Conservation (phyloP, 2,329 filamentous ascomycete species). For the Penicillium occitanis region DNA sequence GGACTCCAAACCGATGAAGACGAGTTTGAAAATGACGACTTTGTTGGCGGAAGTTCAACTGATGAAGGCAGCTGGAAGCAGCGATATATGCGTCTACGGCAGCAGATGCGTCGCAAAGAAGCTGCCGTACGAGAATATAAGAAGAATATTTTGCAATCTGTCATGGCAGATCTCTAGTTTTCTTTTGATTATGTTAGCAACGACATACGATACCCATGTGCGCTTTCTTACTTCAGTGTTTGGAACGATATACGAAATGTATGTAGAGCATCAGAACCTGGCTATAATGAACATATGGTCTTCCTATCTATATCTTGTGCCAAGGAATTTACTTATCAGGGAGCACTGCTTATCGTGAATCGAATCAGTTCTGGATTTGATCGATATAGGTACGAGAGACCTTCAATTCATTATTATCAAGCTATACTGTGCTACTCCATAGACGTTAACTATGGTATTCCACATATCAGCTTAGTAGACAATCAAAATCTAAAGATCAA, state of each 20-base stretch:
- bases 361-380: not conserved
- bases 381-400: not conserved
- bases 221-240: slow-evolving; percentile 1
- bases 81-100: slow-evolving; percentile 38
- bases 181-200: slow-evolving; percentile 11
- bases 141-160: slow-evolving; percentile 44
- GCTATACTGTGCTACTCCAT: not conserved
- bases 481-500: not conserved
- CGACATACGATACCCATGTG: slow-evolving; percentile 20
- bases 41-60: not conserved
- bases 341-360: not conserved
- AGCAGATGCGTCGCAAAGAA: slow-evolving; percentile 42
- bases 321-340: not conserved
- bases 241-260: not conserved
- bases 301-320: not conserved
- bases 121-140: slow-evolving; percentile 41
- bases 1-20: slow-evolving; percentile 19
- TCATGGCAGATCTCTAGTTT: slow-evolving; percentile 42
- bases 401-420: not conserved
- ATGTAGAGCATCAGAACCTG: not conserved
- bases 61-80: slow-evolving; percentile 41
- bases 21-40: slow-evolving; percentile 18
- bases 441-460: not conserved
- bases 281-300: not conserved
- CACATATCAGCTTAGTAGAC: not conserved